A percentile compares a stretch with the other conserved stretches of the same genome.
Evolutionary conservation across 345 rosid species (phyloP).

Genomic region (Aurinia saxatilis): DNA sequence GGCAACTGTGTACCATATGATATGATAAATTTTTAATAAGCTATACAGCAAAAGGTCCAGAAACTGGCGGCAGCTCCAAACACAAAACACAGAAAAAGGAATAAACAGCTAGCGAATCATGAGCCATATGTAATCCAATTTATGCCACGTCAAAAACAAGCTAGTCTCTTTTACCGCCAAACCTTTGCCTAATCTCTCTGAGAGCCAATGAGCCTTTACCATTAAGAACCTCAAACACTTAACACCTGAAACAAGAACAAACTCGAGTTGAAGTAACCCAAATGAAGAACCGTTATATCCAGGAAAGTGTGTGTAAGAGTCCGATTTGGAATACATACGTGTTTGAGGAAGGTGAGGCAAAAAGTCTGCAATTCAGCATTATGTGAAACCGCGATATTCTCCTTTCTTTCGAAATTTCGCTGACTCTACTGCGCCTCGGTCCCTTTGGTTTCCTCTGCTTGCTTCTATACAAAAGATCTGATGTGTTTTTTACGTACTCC

Average conservation of each 20-base stretch:
- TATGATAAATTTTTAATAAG: not conserved
- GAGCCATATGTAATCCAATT: conserved; percentile 15
- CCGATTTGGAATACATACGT: not conserved
- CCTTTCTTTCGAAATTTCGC: conserved; percentile 22
- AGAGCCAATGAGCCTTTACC: not conserved
- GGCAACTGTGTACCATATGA: not conserved
- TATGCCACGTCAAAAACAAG: not conserved
- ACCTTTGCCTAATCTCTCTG: conserved; percentile 11
- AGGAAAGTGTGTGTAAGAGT: not conserved
- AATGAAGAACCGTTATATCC: not conserved
- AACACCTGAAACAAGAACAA: conserved; percentile 7
- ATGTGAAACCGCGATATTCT: conserved; percentile 24
- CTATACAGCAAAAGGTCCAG: conserved; percentile 15
- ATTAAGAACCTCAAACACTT: not conserved
- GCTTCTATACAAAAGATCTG: conserved; percentile 69
- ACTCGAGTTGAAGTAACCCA: not conserved
- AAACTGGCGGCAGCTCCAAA: conserved; percentile 5
- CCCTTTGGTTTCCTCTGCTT: conserved; percentile 26
- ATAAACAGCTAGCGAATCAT: not conserved
- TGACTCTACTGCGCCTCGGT: not conserved
- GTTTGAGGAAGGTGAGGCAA: conserved; percentile 11
- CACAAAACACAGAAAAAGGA: not conserved
- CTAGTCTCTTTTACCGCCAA: not conserved
- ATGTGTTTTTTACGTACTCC: conserved; percentile 72
- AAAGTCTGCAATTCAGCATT: conserved; percentile 18